Base-by-base conservation (phyloP, 164 flowering plant species). In the Vitis labrusca region DNA sequence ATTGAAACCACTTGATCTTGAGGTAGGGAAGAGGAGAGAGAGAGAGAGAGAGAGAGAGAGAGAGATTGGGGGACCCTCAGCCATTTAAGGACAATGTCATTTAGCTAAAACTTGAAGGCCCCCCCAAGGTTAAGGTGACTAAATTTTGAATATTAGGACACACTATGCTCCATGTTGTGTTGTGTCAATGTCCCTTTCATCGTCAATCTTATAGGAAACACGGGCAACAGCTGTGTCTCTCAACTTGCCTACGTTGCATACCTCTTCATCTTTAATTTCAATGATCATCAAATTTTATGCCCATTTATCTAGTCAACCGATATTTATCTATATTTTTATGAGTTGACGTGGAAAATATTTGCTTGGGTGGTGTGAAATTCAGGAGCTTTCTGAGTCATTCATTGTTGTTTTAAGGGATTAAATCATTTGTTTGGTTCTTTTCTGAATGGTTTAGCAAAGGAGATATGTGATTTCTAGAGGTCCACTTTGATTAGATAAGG, bases 161-260 rank as follows among this genome's bases (percentile, higher is more conserved):
- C 44, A 37, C 44, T 5, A 37, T 3, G 7, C 59, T 16, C 29
- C 29, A 16, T 23, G 17, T 16, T 8, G 3, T 7, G 9, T 8
- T 5, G 19, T 57, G 19, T 57, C 59, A 5, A 57, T 5, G 27
- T 57, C 10, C 9, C 29, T 10, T 10, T 10, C 29, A 16, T 10
- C 29, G 8, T 57, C 9, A 9, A 53, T 14, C 56, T n/a, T 7
- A 50, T 10, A 50, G 44, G 44, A 37, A 37, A 37, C 44, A 37
- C 2, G 44, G 44, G 6, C 44, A 5, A 8, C 17, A 57, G 29
- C 10, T 6, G 59, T 67, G 70, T 57, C 54, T 56, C 52, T 2
- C 10, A 67, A 8, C 44, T 1, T 49, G 59, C 63, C 50, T 19
- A 66, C 70, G 70, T 67, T 37, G 63, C 70, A 48, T 48, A 13